A percentile compares a stretch with the other conserved stretches of the same genome.
These are phyloP conservation scores for Bathelium albidoporum DNA, from an alignment of 495 filamentous ascomycete species.

Conservation along the genomic window DNA sequence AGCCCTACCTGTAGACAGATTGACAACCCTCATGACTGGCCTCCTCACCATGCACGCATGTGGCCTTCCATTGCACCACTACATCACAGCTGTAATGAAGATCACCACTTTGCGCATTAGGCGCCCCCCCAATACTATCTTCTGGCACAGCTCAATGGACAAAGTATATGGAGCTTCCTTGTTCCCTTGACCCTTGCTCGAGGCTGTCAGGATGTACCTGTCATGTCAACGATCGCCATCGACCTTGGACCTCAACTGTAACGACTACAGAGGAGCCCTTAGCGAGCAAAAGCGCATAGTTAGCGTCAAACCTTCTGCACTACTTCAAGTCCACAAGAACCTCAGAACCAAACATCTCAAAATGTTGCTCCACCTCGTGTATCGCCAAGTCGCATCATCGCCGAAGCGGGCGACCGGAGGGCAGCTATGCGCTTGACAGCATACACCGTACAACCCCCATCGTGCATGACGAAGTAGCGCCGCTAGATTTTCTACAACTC, in stretches of 20 bases:
- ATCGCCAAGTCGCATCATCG: too few relatives aligned
- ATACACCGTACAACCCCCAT: too few relatives aligned
- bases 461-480: too few relatives aligned
- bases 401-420: neutral
- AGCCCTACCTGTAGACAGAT: too few relatives aligned
- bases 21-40: too few relatives aligned
- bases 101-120: neutral
- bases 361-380: neutral
- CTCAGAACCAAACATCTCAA: neutral
- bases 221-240: neutral
- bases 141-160: too few relatives aligned
- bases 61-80: neutral
- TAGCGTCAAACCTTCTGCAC: neutral
- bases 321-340: neutral
- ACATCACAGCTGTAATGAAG: neutral
- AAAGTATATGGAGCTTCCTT: too few relatives aligned
- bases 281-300: neutral
- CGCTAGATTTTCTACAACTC: too few relatives aligned
- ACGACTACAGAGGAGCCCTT: neutral
- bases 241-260: neutral
- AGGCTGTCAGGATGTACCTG: neutral
- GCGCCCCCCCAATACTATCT: neutral
- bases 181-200: neutral
- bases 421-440: neutral
- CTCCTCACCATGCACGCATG: neutral